Percentiles rank a stretch among this genome's conserved stretches.
Conservation (phyloP, 345 rosid species). For the Gossypium mustelinum region DNA sequence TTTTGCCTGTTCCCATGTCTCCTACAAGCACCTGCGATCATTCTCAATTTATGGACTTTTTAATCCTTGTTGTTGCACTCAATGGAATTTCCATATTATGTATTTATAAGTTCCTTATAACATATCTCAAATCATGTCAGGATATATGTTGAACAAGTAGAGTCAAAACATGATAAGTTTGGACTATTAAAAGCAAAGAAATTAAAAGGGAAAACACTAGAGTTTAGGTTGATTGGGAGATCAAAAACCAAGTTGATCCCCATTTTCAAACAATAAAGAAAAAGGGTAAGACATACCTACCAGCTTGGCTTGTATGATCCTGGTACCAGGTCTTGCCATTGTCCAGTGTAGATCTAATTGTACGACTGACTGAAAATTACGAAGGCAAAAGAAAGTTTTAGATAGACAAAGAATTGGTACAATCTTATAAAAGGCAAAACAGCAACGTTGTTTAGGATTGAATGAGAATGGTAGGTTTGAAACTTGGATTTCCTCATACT, state of each 20-base stretch:
- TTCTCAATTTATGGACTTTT: not conserved
- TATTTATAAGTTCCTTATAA: not conserved
- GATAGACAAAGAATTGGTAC: not conserved
- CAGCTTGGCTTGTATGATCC: constrained; percentile 75
- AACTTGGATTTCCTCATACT: not conserved
- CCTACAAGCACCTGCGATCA: constrained; percentile 55
- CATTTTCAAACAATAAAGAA: not conserved
- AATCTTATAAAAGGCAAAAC: not conserved
- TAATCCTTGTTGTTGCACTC: too few relatives aligned
- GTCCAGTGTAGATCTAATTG: not conserved
- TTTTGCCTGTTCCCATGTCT: constrained; percentile 70
- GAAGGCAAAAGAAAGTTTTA: not conserved
- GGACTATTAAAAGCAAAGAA: not conserved
- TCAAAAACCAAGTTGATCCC: not conserved
- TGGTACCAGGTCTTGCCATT: constrained; percentile 60
- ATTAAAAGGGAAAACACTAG: not conserved
- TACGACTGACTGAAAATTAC: not conserved
- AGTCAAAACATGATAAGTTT: not conserved
- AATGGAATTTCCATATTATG: too few relatives aligned
- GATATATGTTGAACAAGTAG: not conserved
- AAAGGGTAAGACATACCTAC: constrained; percentile 55
- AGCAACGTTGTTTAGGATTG: not conserved
- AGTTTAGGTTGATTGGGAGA: not conserved
- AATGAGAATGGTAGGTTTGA: constrained; percentile 29
- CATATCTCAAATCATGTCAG: not conserved